Conservation (phyloP, 352 stramenopile species). For the Phytophthora nicotianae region DNA sequence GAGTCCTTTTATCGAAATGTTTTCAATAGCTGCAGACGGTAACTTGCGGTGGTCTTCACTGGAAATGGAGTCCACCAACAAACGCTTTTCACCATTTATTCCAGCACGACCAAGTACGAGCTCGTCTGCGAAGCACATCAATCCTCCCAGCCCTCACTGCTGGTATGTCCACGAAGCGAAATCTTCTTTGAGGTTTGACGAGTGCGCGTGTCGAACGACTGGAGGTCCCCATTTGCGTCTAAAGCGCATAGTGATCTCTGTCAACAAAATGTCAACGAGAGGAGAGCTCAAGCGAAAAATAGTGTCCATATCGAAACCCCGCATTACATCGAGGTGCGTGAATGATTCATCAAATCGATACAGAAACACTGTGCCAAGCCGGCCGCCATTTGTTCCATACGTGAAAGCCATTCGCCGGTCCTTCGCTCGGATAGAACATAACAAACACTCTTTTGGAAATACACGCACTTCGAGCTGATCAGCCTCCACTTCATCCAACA, state of each 20-base stretch:
- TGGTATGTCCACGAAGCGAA: neutral
- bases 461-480: neutral
- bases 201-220: neutral
- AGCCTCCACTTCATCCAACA: neutral
- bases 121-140: neutral
- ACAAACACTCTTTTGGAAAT: neutral
- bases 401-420: slow-evolving; percentile 3
- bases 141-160: neutral
- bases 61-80: neutral
- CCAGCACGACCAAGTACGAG: neutral
- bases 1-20: neutral
- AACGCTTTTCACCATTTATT: neutral
- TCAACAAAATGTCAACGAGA: slow-evolving; percentile 1
- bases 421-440: slow-evolving; percentile 1
- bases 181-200: neutral
- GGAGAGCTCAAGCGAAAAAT: neutral
- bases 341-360: slow-evolving; percentile 1
- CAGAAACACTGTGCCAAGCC: neutral
- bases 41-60: slow-evolving; percentile 2
- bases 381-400: neutral
- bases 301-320: neutral
- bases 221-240: slow-evolving; percentile 1
- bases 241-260: neutral
- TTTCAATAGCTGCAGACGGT: neutral
- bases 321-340: neutral